These are phyloP conservation scores for Hippophae tibetana DNA, from an alignment of 306 rosid genomes.

Conservation along the genomic window DNA sequence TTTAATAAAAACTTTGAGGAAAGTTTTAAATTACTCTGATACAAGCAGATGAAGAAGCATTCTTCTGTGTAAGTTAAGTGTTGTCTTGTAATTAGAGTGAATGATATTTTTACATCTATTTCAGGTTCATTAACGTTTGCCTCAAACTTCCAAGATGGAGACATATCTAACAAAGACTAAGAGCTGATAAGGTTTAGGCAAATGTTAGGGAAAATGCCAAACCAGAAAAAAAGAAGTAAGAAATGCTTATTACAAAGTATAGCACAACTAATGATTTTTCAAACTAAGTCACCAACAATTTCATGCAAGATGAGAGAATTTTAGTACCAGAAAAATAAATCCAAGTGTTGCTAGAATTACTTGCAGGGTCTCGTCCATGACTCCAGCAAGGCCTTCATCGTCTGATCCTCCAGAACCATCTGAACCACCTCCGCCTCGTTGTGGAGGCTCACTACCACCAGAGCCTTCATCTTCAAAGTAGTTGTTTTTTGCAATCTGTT, in stretches of 20 bases:
- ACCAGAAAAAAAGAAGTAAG: neutral
- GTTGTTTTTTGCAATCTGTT: conserved; percentile 52
- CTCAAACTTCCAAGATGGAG: too few relatives aligned
- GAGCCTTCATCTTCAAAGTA: conserved; percentile 31
- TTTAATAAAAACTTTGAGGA: too few relatives aligned
- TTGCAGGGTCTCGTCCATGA: conserved; percentile 59
- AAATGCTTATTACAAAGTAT: too few relatives aligned
- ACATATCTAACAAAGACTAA: too few relatives aligned
- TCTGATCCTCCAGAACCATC: conserved; percentile 47
- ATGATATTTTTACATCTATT: too few relatives aligned
- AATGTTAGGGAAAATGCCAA: too few relatives aligned
- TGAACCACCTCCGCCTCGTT: conserved; percentile 16
- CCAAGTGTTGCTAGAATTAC: conserved; percentile 58
- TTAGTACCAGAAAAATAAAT: conserved; percentile 57
- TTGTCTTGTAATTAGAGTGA: too few relatives aligned
- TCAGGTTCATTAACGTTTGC: too few relatives aligned
- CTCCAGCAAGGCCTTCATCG: conserved; percentile 39
- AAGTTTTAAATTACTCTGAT: too few relatives aligned
- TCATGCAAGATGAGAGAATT: conserved; percentile 1
- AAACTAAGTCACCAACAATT: neutral
- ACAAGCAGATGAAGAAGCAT: too few relatives aligned
- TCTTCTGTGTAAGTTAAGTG: too few relatives aligned
- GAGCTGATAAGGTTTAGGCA: too few relatives aligned
- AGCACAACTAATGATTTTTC: neutral
- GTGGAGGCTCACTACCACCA: conserved; percentile 32